Conservation (phyloP, 352 stramenopile species). For the Sclerospora graminicola region DNA sequence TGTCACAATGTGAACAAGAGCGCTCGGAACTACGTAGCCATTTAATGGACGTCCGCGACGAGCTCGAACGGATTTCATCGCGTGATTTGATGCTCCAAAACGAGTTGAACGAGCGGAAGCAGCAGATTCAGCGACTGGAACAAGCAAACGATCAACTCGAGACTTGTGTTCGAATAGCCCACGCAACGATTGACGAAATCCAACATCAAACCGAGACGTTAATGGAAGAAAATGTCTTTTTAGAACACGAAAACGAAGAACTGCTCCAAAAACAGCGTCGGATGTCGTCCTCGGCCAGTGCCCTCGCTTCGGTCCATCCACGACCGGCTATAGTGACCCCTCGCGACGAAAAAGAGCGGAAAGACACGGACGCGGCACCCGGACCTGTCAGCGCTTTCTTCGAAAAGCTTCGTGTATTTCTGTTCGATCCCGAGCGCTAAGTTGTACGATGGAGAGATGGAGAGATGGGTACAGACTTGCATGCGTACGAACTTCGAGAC, state of each 20-base stretch:
- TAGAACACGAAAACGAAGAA: conserved; percentile 60
- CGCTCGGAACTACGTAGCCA: conserved; percentile 12
- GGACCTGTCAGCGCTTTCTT: conserved; percentile 22
- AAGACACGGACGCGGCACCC: no score
- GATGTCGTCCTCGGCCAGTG: no score
- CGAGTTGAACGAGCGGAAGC: no score
- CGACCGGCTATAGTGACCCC: no score
- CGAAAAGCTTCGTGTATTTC: conserved; percentile 30
- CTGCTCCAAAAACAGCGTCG: no score
- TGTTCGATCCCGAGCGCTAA: conserved; percentile 20
- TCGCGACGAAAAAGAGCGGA: no score
- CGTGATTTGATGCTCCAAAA: no score
- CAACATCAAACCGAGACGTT: conserved; percentile 44
- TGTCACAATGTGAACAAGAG: conserved; percentile 23
- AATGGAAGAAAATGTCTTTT: conserved; percentile 58
- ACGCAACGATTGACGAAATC: conserved; percentile 52
- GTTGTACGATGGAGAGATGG: neutral
- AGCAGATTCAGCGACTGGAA: no score
- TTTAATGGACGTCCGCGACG: neutral
- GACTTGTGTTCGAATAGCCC: conserved; percentile 16
- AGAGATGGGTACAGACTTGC: conserved; percentile 13
- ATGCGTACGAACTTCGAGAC: neutral
- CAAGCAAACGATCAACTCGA: no score
- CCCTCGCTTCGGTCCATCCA: no score
- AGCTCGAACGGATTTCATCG: neutral